A percentile compares a stretch with the other conserved stretches of the same genome.
Conservation (phyloP, 768 basidiomycete species). For the Suillus luteus region DNA sequence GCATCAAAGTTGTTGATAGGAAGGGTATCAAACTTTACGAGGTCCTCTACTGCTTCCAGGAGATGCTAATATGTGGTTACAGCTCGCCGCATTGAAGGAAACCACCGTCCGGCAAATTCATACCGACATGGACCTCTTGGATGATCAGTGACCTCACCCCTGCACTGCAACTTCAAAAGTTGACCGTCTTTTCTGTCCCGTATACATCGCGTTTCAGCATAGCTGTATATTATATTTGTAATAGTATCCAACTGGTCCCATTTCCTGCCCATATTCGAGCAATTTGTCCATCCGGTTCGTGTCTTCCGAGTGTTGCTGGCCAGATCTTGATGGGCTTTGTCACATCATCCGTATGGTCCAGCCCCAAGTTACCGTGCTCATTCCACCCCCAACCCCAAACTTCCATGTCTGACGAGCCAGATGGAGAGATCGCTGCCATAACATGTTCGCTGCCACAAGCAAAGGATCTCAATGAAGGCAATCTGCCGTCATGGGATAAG, state of each 20-base stretch:
- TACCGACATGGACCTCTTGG: slow-evolving; percentile 64
- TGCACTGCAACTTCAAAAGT: not conserved
- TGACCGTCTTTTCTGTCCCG: not conserved
- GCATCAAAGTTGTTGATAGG: slow-evolving; percentile 70
- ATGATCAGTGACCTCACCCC: slow-evolving; percentile 26
- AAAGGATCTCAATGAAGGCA: slow-evolving; percentile 37
- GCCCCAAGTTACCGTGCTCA: slow-evolving; percentile 92
- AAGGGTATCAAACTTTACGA: slow-evolving; percentile 47
- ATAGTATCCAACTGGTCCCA: slow-evolving; percentile 36
- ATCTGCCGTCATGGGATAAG: slow-evolving; percentile 23
- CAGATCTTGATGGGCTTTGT: slow-evolving; percentile 53
- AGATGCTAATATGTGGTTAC: slow-evolving; percentile 19
- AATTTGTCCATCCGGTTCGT: slow-evolving; percentile 17
- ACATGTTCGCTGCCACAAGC: slow-evolving; percentile 89
- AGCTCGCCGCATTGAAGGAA: slow-evolving; percentile 74
- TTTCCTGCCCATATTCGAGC: slow-evolving; percentile 32
- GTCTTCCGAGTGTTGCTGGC: slow-evolving; percentile 34
- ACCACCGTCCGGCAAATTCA: slow-evolving; percentile 77
- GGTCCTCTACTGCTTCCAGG: not conserved
- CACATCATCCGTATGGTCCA: slow-evolving; percentile 60
- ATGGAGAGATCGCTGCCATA: slow-evolving; percentile 40
- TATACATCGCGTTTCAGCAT: not conserved
- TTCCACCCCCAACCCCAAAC: slow-evolving; percentile 98
- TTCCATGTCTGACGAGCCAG: slow-evolving; percentile 29
- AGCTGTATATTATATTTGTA: slow-evolving; percentile 22